Evolutionary conservation across 2,329 filamentous ascomycete genomes (phyloP).

Genomic region (Daldinia sp.): DNA sequence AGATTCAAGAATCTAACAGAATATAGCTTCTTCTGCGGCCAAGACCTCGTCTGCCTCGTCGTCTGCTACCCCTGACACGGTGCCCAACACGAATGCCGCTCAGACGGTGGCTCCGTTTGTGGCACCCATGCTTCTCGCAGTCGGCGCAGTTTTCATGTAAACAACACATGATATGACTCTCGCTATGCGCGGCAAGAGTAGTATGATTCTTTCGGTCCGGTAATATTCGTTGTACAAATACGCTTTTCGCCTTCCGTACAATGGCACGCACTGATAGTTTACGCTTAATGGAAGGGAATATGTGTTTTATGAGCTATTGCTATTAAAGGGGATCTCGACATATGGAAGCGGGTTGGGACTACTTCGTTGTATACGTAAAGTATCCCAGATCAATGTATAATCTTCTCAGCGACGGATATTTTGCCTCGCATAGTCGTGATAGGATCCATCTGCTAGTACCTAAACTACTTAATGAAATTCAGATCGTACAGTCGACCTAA

Average conservation of each 20-base stretch:
- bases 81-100: conserved; percentile 49
- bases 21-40: conserved; percentile 38
- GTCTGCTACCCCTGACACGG: conserved; percentile 36
- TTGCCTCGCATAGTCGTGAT: conserved; percentile 16
- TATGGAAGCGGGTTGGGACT: conserved; percentile 10
- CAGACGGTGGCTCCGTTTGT: conserved; percentile 47
- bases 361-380: conserved; percentile 28
- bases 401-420: conserved; percentile 27
- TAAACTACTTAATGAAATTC: not conserved
- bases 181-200: conserved; percentile 11
- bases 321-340: conserved; percentile 15
- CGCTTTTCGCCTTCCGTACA: conserved; percentile 25
- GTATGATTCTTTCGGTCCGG: conserved; percentile 14
- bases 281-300: conserved; percentile 35
- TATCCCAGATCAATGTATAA: conserved; percentile 31
- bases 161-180: conserved; percentile 12
- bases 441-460: conserved; percentile 4
- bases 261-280: conserved; percentile 22
- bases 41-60: conserved; percentile 34
- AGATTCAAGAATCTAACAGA: conserved; percentile 21
- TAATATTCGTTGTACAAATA: conserved; percentile 35
- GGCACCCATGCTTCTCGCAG: conserved; percentile 45
- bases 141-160: conserved; percentile 48
- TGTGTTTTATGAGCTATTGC: conserved; percentile 13
- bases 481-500: not conserved